Evolutionary conservation across 768 basidiomycete genomes (phyloP).

Genomic region (Pisolithus microcarpus): DNA sequence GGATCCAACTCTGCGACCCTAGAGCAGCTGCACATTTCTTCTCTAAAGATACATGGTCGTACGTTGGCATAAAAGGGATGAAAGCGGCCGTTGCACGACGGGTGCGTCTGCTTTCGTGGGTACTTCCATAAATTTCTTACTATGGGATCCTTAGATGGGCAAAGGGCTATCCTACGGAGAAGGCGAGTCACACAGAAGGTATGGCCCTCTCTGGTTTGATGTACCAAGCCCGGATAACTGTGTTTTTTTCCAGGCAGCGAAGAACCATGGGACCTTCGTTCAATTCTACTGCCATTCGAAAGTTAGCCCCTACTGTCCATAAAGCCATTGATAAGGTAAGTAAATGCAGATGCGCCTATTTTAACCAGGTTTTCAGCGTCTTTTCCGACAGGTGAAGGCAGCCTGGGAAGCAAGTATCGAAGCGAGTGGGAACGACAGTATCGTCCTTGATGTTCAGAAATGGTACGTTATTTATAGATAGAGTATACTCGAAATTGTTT

Average conservation of each 20-base stretch:
- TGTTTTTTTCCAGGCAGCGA: slow-evolving; percentile 14
- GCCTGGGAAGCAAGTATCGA: slow-evolving; percentile 21
- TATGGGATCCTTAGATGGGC: slow-evolving; percentile 19
- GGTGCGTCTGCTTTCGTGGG: slow-evolving; percentile 11
- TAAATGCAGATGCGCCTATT: neutral
- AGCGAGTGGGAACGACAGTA: slow-evolving; percentile 5
- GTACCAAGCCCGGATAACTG: neutral
- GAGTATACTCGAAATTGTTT: neutral
- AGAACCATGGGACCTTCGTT: slow-evolving; percentile 21
- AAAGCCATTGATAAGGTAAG: slow-evolving; percentile 22
- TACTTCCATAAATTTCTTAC: neutral
- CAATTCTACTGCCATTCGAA: slow-evolving; percentile 17
- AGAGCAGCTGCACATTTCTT: slow-evolving; percentile 45
- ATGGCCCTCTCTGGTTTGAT: neutral
- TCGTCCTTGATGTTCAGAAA: slow-evolving; percentile 28
- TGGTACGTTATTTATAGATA: slow-evolving; percentile 10
- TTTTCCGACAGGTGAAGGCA: slow-evolving; percentile 16
- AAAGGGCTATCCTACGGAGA: neutral
- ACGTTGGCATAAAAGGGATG: slow-evolving; percentile 32
- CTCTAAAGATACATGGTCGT: slow-evolving; percentile 40
- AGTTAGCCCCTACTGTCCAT: slow-evolving; percentile 16
- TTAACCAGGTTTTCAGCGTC: slow-evolving; percentile 4
- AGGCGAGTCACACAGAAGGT: neutral
- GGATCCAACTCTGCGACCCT: slow-evolving; percentile 35
- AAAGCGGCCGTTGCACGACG: slow-evolving; percentile 30